Conservation (phyloP, 2,329 filamentous ascomycete genomes). For the Verruconis gallopava region DNA sequence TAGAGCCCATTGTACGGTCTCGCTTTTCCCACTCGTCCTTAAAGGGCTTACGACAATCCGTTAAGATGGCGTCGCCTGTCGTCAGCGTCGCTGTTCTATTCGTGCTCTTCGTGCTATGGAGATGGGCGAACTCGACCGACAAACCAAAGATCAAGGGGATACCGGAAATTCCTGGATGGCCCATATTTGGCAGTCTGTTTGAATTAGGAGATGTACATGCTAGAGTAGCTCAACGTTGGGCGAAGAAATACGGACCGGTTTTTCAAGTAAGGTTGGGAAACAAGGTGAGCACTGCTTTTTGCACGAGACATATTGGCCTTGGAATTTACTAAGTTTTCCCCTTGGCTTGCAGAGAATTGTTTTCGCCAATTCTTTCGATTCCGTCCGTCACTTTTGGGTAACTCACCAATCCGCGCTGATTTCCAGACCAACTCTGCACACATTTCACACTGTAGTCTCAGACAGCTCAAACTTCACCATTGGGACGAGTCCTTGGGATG, state of each 20-base stretch:
- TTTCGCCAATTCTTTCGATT: constrained; percentile 66
- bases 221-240: constrained; percentile 37
- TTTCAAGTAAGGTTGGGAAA: constrained; percentile 44
- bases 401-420: constrained; percentile 66
- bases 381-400: constrained; percentile 63
- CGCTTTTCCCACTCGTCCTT: too few species aligned
- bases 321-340: not conserved
- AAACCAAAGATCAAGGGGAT: constrained; percentile 37
- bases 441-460: constrained; percentile 43
- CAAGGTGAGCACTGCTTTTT: constrained; percentile 26
- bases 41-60: too few species aligned
- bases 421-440: constrained; percentile 65
- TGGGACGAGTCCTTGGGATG: constrained; percentile 41
- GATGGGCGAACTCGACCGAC: constrained; percentile 25
- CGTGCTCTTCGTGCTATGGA: constrained; percentile 1
- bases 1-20: too few species aligned
- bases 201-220: constrained; percentile 42
- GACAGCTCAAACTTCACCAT: constrained; percentile 43
- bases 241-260: constrained; percentile 32
- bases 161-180: constrained; percentile 40
- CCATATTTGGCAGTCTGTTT: constrained; percentile 38
- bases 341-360: constrained; percentile 45
- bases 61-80: constrained; percentile 6
- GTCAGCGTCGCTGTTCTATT: constrained; percentile 6
- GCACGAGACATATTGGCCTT: not conserved